Evolutionary conservation across 1,139 yeast genomes (phyloP), one percentile per base, ranked within the genome.

Genomic region (Citeromyces hawaiiensis): DNA sequence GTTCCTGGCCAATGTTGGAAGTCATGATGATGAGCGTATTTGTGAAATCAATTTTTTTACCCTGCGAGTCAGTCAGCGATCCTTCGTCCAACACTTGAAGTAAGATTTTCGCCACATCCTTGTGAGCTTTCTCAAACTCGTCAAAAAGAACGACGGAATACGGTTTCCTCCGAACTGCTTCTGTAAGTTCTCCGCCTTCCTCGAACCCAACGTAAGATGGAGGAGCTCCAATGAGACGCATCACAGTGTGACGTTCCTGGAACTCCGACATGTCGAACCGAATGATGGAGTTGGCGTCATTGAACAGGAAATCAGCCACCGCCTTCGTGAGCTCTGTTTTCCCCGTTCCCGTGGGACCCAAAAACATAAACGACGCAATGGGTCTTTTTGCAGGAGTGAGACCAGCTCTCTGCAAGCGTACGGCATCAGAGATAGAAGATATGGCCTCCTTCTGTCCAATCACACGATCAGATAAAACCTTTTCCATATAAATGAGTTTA

Each of bases 261-360:
- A 88, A 91, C 57, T 91, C 98, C 18, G 95, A 83, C 97, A 91
- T 91, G 57, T 91, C 98, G 56, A 91, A 88, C 48, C 97, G 70
- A 29, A 87, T 75, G 23, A 91, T 88, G 5, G 95, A 74, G 37
- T 76, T 70, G 51, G 83, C 87, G 57, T 88, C 91, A 53, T 87
- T 91, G 60, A 91, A 91, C 49, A 91, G 62, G 51, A 91, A 91
- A 51, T 86, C 87, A 1, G 97, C 96, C 44, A 91, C 70, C 0
- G 93, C 77, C 57, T 91, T 91, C 6, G 97, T 87, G 41, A 91
- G 68, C 56, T 88, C 96, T 0, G 98, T 91, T 59, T 91, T 91
- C 61, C 98, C 98, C 0, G 96, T 88, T 61, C 98, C 98, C 0
- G 97, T 88, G 35, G 97, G 97, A 15, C 98, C 98, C 48, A 91